Evolutionary conservation across 139 green algal genomes (phyloP), one percentile per base, ranked within the genome.

Genomic region (Eudorina sp.): DNA sequence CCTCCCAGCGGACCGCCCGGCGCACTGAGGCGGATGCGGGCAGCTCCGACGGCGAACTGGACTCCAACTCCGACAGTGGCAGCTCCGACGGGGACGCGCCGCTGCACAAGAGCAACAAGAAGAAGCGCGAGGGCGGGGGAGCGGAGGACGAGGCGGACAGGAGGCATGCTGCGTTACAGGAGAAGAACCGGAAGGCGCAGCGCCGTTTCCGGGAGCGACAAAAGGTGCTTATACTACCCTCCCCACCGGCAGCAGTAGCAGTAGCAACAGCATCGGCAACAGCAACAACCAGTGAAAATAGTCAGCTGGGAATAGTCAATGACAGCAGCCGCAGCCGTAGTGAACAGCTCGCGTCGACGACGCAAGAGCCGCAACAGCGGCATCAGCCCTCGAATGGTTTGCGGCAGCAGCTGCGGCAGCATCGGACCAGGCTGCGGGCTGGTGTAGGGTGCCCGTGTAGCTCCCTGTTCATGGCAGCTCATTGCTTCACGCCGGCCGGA

Each of bases 111-210:
- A 68, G 31, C 31, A 91, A 69, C 72, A 82, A 64, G 75, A 86
- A 88, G 45, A 92, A 82, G 91, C 92, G 89, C 72, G 79, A 36
- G 84, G 73, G 62, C 21, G 85, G 84, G 29, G 90, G 88, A 41
- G 80, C 74, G 62, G 40, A 89, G 48, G 88, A 90, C 36, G 90
- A 91, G 9, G 88, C 88, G 6, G 92, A 95, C 82, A 85, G 90
- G 21, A 72, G 89, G 36, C 92, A 95, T 66, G 78, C 90, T 66
- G 92, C 92, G 19, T 88, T 96, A 53, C 94, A 96, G 87, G 94
- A 96, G 87, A 95, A 95, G 84, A 96, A 96, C 87, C 88, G 94
- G 19, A 85, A 93, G 8, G 94, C 94, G 53, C 94, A 96, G 92
- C 88, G 93, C 5, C 86, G 94, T 38, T 96, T 96, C 88, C 82